A percentile compares a stretch with the other conserved stretches of the same genome.
Evolutionary conservation across 148 eudicot species (phyloP).

Genomic region (Silene latifolia): DNA sequence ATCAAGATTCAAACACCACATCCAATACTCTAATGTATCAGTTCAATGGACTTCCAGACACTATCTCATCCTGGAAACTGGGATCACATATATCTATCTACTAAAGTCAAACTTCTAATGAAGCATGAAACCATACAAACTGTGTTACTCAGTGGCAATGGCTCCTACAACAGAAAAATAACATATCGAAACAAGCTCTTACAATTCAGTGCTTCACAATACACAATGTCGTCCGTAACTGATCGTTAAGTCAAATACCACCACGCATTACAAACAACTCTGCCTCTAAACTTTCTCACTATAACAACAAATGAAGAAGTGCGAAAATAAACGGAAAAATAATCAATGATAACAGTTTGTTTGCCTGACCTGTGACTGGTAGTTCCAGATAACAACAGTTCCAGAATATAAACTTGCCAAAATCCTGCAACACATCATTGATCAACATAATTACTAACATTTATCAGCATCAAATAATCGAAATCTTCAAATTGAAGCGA

Average conservation of each 20-base stretch:
- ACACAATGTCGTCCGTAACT: neutral
- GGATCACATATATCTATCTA: neutral
- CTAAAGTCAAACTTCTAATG: neutral
- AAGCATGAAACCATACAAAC: neutral
- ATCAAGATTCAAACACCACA: neutral
- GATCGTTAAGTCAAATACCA: neutral
- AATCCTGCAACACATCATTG: slow-evolving; percentile 44
- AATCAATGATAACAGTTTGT: neutral
- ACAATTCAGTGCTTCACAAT: neutral
- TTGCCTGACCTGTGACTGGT: slow-evolving; percentile 74
- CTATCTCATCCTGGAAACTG: neutral
- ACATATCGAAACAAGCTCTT: neutral
- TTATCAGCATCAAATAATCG: neutral
- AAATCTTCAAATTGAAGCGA: slow-evolving; percentile 1
- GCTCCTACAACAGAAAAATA: neutral
- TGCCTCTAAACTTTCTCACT: neutral
- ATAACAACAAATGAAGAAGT: neutral
- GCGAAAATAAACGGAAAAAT: neutral
- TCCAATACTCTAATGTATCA: neutral
- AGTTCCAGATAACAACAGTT: slow-evolving; percentile 74
- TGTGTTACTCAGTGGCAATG: neutral
- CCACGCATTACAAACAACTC: neutral
- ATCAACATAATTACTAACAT: neutral
- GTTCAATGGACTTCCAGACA: neutral
- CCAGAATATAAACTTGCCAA: slow-evolving; percentile 83